Evolutionary conservation across 1,284 basidiomycete species (phyloP), one percentile per base, ranked within the genome.

Genomic region (Pseudozyma tsukubaensis): DNA sequence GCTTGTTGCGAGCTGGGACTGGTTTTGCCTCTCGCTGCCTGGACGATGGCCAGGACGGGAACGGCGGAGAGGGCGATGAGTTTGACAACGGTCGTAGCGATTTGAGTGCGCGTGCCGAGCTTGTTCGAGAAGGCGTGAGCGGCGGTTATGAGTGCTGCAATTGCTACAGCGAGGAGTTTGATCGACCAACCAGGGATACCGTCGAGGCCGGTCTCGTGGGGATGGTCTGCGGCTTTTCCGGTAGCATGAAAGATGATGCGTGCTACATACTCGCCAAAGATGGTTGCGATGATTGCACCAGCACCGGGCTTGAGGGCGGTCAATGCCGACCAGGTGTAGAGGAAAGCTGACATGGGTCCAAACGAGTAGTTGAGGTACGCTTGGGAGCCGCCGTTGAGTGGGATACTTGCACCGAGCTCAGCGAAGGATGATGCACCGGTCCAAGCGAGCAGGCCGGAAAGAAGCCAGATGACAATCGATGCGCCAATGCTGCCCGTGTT

Each of bases 131-230:
- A 90, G 8, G 94, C 88, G 82, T 94, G 94, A 3, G 97, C 86
- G 7, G 89, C 74, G 0, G 91, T 90, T 34, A 97, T 90, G 40
- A 91, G 58, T 3, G 91, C 67, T 21, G 97, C 89, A 58, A 93
- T 92, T 45, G 88, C 85, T 40, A 89, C 86, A 9, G 93, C 96
- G 29, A 92, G 93, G 63, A 94, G 85, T 86, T 96, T 97, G 86
- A 93, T 93, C n/a, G 92, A 90, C 94, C 94, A 97, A 71, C 91
- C 89, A 36, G 95, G 94, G 58, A 96, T 91, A 45, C 89, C 89
- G 79, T 92, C 90, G 8, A 76, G 60, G 90, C 88, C 81, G 88
- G 60, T 86, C 87, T 81, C 91, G 89, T 89, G 89, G 90, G 81
- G 92, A 88, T 68, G 92, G 86, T 73, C 91, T 18, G 65, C 37